Conservation (phyloP, 1,139 yeast genomes). For the Suhomyces ambrosiae region DNA sequence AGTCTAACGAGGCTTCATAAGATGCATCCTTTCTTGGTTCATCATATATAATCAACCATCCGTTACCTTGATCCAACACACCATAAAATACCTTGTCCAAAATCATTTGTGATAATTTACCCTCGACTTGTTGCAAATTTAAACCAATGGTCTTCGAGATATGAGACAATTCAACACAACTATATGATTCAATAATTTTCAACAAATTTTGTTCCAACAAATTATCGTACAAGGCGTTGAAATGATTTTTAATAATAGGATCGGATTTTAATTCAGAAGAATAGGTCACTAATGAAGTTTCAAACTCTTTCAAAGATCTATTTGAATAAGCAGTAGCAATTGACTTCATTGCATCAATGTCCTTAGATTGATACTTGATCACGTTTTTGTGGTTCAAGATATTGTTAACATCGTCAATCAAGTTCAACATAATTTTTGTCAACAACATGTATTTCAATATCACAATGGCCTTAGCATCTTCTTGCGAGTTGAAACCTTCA, state of each 20-base stretch:
- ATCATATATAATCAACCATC: conserved; percentile 91
- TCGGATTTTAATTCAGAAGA: conserved; percentile 80
- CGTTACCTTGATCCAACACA: conserved; percentile 96
- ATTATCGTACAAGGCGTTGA: conserved; percentile 90
- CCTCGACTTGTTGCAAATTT: conserved; percentile 87
- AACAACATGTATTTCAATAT: conserved; percentile 90
- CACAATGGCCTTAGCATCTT: conserved; percentile 68
- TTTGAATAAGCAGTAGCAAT: conserved; percentile 88
- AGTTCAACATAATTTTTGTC: conserved; percentile 89
- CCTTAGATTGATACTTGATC: conserved; percentile 72
- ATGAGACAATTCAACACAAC: conserved; percentile 89
- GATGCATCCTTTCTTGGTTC: conserved; percentile 88
- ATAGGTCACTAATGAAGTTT: conserved; percentile 71
- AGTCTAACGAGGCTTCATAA: conserved; percentile 83
- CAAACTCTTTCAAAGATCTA: conserved; percentile 89
- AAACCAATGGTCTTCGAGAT: conserved; percentile 87
- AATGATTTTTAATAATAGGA: conserved; percentile 86
- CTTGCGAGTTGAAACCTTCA: conserved; percentile 74
- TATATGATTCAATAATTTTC: conserved; percentile 94
- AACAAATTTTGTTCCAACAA: conserved; percentile 89
- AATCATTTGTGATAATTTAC: conserved; percentile 94
- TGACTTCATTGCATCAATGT: conserved; percentile 90
- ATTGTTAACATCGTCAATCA: conserved; percentile 81
- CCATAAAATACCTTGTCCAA: conserved; percentile 93
- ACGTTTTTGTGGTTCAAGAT: conserved; percentile 80